Base-by-base conservation (phyloP, 768 basidiomycete genomes). In the Lactifluus piperatus region DNA sequence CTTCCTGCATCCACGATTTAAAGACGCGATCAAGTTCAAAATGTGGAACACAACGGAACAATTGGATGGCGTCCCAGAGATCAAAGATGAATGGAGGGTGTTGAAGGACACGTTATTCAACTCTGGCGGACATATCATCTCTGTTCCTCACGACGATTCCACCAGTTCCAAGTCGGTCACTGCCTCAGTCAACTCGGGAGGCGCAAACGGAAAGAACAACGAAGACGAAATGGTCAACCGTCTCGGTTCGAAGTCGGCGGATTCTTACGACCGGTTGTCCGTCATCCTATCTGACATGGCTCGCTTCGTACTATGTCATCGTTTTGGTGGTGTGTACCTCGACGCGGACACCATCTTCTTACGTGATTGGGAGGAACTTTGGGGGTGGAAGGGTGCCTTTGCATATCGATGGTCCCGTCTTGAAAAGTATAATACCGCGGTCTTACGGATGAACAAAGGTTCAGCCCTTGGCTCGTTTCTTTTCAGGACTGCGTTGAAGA, bases 31-130 rank as follows among this genome's bases (percentile, higher is more conserved):
- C 70, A 84, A 90, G 70, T 99, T 99, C 78, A 92, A 88, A 70
- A 78, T 97, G 64, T 99, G 95, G 95, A 98, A 98, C 70, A 97
- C 95, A 32, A 97, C 94, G 1, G 94, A 95, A 66, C 94, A 97
- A 67, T 76, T 98, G 49, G 95, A 98, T 66, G 88, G 88, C 36
- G 77, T 95, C 2, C 85, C 89, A 0, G 95, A 99, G 71, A 75
- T 98, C 45, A 85, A 84, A 66, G 82, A 91, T 51, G 91, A 94
- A 69, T 99, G 95, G 95, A 78, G 95, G 54, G 77, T 77, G 20
- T 79, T 88, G 67, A 76, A 80, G 61, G 80, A 81, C 22, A 84
- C 85, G 39, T 74, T 97, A 8, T 97, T 97, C 78, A 94, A 94
- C 70, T 91, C 89, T 3, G 88, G 84, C 5, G 92, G 91, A 24